Evolutionary conservation across 371 early-diverging fungal genomes (phyloP).

Genomic region (Mucor lusitanicus): DNA sequence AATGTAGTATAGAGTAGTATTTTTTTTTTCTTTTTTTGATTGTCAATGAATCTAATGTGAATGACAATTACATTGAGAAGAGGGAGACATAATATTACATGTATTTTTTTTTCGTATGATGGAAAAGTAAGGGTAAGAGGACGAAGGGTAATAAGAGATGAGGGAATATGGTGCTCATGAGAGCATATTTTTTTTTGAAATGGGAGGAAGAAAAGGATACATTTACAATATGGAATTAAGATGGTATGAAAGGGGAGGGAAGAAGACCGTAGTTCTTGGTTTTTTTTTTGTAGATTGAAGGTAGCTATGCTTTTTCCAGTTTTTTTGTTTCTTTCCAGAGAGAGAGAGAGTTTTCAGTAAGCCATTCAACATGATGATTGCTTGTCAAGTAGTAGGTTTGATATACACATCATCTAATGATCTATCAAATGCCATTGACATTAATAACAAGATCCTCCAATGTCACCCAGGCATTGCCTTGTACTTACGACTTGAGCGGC

Average conservation of each 20-base stretch:
- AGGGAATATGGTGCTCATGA: neutral
- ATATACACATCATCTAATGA: neutral
- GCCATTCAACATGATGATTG: neutral
- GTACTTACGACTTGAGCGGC: conserved; percentile 33
- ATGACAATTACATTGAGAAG: conserved; percentile 1
- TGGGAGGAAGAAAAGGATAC: neutral
- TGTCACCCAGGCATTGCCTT: neutral
- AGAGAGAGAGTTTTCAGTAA: neutral
- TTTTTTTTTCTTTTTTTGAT: neutral
- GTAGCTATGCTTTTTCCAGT: neutral
- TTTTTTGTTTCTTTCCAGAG: neutral
- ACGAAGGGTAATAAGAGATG: neutral
- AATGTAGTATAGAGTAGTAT: conserved; percentile 2
- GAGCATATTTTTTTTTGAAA: neutral
- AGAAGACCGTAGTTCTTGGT: neutral
- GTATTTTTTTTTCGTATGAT: neutral
- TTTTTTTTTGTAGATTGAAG: neutral
- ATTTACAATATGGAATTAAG: conserved; percentile 12
- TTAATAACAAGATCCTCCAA: neutral
- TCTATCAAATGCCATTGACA: neutral
- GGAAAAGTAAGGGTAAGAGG: conserved; percentile 2
- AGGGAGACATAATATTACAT: conserved; percentile 1
- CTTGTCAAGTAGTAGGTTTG: conserved; percentile 1
- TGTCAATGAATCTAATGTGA: conserved; percentile 11
- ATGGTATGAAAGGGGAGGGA: neutral